Percentiles rank a stretch among this genome's conserved stretches.
Conservation (phyloP, 306 rosid genomes). For the Biancaea sappan region DNA sequence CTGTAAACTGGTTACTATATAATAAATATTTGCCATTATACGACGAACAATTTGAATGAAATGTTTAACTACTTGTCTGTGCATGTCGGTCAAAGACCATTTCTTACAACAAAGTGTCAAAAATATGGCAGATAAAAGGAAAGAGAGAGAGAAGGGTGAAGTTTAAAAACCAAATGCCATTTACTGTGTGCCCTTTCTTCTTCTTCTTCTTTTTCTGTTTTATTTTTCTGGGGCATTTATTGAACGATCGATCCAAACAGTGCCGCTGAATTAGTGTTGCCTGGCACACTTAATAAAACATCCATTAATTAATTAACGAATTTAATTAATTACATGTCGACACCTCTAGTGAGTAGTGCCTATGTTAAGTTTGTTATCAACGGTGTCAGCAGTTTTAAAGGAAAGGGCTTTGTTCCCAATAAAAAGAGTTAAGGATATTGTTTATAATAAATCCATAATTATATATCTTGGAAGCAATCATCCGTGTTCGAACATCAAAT, state of each 20-base stretch:
- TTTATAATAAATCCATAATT: too few species aligned
- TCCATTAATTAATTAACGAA: conserved; percentile 28
- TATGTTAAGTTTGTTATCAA: conserved; percentile 38
- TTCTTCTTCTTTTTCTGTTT: background rate
- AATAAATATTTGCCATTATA: conserved; percentile 36
- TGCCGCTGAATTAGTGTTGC: conserved; percentile 52
- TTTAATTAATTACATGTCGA: conserved; percentile 8
- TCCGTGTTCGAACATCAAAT: too few species aligned
- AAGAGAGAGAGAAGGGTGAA: background rate
- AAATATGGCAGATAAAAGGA: conserved; percentile 21
- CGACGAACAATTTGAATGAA: conserved; percentile 39
- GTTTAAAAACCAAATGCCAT: conserved; percentile 33
- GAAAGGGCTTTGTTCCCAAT: conserved; percentile 38
- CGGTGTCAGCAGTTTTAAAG: conserved; percentile 45
- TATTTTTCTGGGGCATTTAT: conserved; percentile 46
- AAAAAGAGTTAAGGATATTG: background rate
- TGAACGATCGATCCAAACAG: conserved; percentile 48
- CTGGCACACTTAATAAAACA: conserved; percentile 24
- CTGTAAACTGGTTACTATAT: conserved; percentile 25
- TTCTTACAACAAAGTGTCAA: conserved; percentile 35
- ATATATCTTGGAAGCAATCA: too few species aligned
- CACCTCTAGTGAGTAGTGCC: background rate
- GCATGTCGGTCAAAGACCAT: conserved; percentile 45
- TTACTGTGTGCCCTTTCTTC: conserved; percentile 29
- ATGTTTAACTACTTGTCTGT: conserved; percentile 40